Percentiles rank a stretch among this genome's conserved stretches.
Evolutionary conservation across 129 eudicot species (phyloP).

Genomic region (Flaveria linearis): DNA sequence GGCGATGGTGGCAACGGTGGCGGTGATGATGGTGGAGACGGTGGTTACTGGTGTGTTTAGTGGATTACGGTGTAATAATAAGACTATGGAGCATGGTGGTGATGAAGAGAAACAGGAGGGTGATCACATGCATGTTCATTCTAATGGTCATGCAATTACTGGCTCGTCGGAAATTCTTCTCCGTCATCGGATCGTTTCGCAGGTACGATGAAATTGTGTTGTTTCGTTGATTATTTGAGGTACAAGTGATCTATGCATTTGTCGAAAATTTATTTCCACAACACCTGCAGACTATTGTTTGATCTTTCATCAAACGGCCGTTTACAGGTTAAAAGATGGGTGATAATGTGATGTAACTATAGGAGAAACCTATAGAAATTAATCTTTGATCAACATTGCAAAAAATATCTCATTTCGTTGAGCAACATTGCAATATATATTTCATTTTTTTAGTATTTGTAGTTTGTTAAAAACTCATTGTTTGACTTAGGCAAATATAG

Average conservation of each 20-base stretch:
- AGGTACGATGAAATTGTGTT: slow-evolving; percentile 7
- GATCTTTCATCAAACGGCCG: no score
- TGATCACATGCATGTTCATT: slow-evolving; percentile 28
- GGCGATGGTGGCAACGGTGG: slow-evolving; percentile 47
- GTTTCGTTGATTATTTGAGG: neutral
- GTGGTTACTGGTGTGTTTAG: slow-evolving; percentile 27
- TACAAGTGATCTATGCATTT: no score
- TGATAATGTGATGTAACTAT: no score
- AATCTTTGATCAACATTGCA: no score
- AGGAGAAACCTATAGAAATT: no score
- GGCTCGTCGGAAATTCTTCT: slow-evolving; percentile 14
- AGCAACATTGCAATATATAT: neutral
- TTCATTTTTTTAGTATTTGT: neutral
- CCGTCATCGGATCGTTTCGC: slow-evolving; percentile 37
- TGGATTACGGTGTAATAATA: slow-evolving; percentile 13
- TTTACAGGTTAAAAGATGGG: no score
- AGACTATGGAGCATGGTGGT: neutral
- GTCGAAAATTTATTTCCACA: no score
- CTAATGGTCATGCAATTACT: slow-evolving; percentile 37
- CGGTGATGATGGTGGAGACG: slow-evolving; percentile 47
- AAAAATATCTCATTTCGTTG: no score
- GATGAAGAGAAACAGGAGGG: slow-evolving; percentile 30
- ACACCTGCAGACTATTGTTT: no score
- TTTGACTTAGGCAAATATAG: neutral
- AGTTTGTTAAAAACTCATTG: neutral